Percentiles rank a stretch among this genome's conserved stretches.
Conservation (phyloP, 2,329 filamentous ascomycete species). For the Fusarium austroafricanum region DNA sequence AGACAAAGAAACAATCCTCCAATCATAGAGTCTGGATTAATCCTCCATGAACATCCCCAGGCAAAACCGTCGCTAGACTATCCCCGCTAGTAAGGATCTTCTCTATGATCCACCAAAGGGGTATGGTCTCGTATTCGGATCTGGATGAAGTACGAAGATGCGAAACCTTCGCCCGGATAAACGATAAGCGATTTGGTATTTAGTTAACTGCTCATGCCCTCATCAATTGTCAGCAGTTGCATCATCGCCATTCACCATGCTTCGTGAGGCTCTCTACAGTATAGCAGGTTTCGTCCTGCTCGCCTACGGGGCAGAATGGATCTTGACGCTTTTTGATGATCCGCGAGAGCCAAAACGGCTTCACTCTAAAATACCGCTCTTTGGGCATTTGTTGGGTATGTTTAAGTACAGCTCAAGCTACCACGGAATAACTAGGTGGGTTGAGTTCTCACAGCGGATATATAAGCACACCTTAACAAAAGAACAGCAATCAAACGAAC, state of each 20-base stretch:
- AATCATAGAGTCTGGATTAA: background rate
- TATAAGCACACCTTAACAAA: background rate
- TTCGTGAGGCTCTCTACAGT: conserved; percentile 27
- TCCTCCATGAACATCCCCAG: background rate
- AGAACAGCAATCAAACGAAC: conserved; percentile 12
- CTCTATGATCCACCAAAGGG: conserved; percentile 12
- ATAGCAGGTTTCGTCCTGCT: conserved; percentile 20
- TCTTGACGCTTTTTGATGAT: conserved; percentile 34
- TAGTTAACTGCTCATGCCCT: background rate
- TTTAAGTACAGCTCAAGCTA: conserved; percentile 28
- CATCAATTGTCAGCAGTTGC: no score
- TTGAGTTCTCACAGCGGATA: rapidly evolving
- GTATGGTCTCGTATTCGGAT: conserved; percentile 20
- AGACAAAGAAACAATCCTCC: background rate
- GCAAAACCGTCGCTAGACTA: background rate
- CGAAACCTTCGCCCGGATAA: background rate
- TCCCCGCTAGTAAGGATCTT: background rate
- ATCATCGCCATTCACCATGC: no score
- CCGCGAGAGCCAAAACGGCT: conserved; percentile 34
- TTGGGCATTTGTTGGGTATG: conserved; percentile 38
- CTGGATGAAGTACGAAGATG: background rate
- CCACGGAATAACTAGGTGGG: conserved; percentile 31
- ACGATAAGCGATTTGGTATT: background rate
- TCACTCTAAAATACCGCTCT: conserved; percentile 25
- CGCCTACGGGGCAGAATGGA: conserved; percentile 33